Evolutionary conservation across 352 stramenopile species (phyloP), one percentile per base, ranked within the genome.

Genomic region (Globisporangium middletonii): DNA sequence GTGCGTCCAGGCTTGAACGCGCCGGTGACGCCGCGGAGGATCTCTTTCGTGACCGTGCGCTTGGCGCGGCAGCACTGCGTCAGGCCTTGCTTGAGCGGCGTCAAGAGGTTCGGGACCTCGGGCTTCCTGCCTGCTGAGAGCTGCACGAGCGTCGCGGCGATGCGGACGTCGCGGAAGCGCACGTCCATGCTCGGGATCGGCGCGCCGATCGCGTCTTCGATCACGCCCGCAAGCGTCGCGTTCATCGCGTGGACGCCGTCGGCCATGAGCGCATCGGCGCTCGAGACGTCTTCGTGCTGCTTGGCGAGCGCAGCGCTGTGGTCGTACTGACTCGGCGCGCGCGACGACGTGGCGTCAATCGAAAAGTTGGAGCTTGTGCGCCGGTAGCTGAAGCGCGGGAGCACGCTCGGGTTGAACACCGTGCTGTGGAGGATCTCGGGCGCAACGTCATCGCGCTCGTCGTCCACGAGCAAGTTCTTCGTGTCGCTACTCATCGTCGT

Each of bases 131-230:
- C 2, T 3, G 42, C 50, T 19, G 26, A 16, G n/a, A 58, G 44
- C 68, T 59, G 28, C 12, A 57, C 4, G 30, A 65, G 11, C 26
- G 42, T 53, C 16, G 72, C 77, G 16, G 64, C 65, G 62, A 87
- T 67, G 19, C 73, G 61, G 50, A 88, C 53, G 64, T 83, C 63
- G 9, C 63, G 62, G 52, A 88, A 88, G 47, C 70, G 69, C 15
- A 85, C 72, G 43, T 83, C 73, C 47, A 88, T 65, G 43, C 70
- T 73, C 23, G 75, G 71, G 9, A 85, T 73, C 6, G 75, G 73
- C 26, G 63, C 30, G 11, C 74, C 74, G 0, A 77, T 41, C 6
- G 74, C 62, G 5, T 64, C 64, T 49, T 85, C 72, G 13, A 82
- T 51, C 5, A 72, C 74, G 3, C 64, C 54, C 1, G 74, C 69